These are phyloP conservation scores for Candida odintsovae DNA, from an alignment of 805 yeast genomes.

Conservation along the genomic window DNA sequence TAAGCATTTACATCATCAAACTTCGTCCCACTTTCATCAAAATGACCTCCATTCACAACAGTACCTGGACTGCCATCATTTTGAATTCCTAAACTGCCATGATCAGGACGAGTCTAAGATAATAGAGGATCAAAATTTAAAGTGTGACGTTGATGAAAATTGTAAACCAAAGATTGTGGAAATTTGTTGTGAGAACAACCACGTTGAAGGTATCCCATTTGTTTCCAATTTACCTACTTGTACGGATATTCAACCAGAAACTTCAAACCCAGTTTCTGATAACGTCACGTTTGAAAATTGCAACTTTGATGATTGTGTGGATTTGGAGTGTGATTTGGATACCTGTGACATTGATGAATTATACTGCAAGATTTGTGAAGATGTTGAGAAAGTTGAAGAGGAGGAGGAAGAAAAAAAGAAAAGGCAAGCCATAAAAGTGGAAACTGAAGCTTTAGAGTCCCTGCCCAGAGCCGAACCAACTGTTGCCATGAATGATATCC, in stretches of 20 bases:
- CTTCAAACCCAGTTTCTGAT: background rate
- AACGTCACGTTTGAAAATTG: constrained; percentile 16
- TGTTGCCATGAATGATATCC: background rate
- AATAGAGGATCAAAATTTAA: constrained; percentile 11
- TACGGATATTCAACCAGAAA: constrained; percentile 1
- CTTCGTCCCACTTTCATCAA: constrained; percentile 14
- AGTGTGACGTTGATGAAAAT: constrained; percentile 22
- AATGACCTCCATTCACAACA: constrained; percentile 17
- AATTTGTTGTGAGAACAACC: constrained; percentile 35
- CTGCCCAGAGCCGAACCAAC: background rate
- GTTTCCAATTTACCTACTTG: constrained; percentile 11
- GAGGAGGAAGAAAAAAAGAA: constrained; percentile 3
- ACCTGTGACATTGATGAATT: constrained; percentile 28
- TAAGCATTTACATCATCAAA: background rate
- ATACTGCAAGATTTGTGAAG: constrained; percentile 27
- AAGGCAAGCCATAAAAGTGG: constrained; percentile 8
- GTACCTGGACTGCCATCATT: constrained; percentile 33
- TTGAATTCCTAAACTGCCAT: constrained; percentile 36
- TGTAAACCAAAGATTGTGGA: constrained; percentile 36
- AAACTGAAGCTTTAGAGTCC: background rate
- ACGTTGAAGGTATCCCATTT: constrained; percentile 10
- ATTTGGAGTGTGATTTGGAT: constrained; percentile 23
- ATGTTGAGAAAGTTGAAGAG: constrained; percentile 9
- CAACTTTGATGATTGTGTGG: constrained; percentile 20
- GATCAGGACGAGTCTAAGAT: constrained; percentile 16